These are phyloP conservation scores for Pseudodiploospora longispora DNA, from an alignment of 2,329 filamentous ascomycete species.

Conservation along the genomic window DNA sequence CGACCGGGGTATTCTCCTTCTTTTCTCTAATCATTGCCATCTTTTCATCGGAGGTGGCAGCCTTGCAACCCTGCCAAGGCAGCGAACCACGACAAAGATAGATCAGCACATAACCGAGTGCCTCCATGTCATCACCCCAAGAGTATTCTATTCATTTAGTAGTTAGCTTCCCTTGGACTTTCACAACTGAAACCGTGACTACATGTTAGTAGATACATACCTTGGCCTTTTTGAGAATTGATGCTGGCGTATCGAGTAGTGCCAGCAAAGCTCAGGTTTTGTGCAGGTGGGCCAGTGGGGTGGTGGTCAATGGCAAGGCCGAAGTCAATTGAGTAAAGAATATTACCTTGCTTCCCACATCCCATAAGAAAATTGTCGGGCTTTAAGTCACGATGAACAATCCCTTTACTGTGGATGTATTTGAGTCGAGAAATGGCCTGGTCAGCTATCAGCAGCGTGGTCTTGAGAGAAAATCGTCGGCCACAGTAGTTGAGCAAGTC, in stretches of 20 bases:
- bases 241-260: neutral
- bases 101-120: neutral
- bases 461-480: conserved; percentile 8
- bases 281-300: neutral
- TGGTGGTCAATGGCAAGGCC: neutral
- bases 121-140: neutral
- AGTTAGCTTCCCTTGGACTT: neutral
- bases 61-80: conserved; percentile 66
- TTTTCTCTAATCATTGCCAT: conserved; percentile 21
- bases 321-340: conserved; percentile 7
- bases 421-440: conserved; percentile 5
- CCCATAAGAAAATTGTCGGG: conserved; percentile 9
- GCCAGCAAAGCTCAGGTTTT: neutral
- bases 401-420: conserved; percentile 6
- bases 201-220: neutral
- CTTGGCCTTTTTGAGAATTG: neutral
- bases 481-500: conserved; percentile 41
- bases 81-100: conserved; percentile 36
- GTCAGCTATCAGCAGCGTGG: conserved; percentile 8
- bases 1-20: conserved; percentile 48
- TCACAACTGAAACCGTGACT: neutral
- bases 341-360: conserved; percentile 2
- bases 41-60: conserved; percentile 60
- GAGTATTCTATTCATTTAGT: neutral
- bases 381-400: conserved; percentile 5